A percentile compares a stretch with the other conserved stretches of the same genome.
These are phyloP conservation scores for Paramecium primaurelia DNA, from an alignment of 73 alveolate species.

Conservation along the genomic window DNA sequence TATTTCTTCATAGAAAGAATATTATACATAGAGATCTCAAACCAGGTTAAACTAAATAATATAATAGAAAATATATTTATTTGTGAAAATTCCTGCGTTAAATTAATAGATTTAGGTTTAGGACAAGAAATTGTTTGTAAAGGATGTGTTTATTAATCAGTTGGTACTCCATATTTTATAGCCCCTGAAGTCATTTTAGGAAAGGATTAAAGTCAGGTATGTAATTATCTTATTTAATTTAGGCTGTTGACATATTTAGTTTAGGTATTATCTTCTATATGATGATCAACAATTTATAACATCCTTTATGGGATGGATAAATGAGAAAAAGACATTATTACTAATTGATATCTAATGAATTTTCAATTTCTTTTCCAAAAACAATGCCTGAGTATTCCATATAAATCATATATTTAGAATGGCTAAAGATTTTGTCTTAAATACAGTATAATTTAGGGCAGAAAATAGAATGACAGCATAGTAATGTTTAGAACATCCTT, in stretches of 20 bases:
- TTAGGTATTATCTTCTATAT: conserved; percentile 20
- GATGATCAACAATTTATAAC: conserved; percentile 1
- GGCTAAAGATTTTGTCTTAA: conserved; percentile 9
- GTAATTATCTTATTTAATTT: background rate
- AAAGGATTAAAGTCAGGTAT: background rate
- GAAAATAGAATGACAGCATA: conserved; percentile 14
- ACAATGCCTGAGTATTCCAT: background rate
- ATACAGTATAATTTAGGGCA: background rate
- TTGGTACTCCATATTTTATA: conserved; percentile 6
- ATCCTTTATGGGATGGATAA: conserved; percentile 2
- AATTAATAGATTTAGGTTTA: conserved; percentile 10
- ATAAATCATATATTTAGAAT: background rate
- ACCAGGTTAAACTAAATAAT: background rate
- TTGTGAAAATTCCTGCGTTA: background rate
- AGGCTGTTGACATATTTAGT: conserved; percentile 41
- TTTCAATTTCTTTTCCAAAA: background rate
- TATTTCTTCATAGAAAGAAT: background rate
- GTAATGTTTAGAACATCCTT: conserved; percentile 29
- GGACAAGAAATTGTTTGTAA: conserved; percentile 14
- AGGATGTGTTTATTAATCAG: conserved; percentile 4
- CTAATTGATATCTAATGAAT: background rate
- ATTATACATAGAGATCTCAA: conserved; percentile 8
- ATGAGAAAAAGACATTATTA: conserved; percentile 25
- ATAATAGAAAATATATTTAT: background rate
- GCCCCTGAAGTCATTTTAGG: conserved; percentile 24